These are phyloP conservation scores for Cetraspora pellucida DNA, from an alignment of 192 early-diverging fungal species.

Conservation along the genomic window DNA sequence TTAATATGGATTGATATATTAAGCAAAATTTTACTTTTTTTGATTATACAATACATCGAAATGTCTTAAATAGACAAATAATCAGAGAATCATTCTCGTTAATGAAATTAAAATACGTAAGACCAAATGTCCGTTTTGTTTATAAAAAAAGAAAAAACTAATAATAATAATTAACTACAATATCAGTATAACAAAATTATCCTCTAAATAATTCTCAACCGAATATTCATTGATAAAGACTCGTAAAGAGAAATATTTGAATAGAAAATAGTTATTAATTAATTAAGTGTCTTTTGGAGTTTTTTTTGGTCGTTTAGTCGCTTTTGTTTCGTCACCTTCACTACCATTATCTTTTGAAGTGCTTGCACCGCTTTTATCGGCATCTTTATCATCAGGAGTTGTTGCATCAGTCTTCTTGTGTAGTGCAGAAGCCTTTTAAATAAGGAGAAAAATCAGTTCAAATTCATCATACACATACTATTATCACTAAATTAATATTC, in stretches of 20 bases:
- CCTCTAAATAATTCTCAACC: too few relatives aligned
- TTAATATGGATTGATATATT: too few relatives aligned
- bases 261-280: not conserved
- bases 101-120: too few relatives aligned
- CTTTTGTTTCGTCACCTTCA: slow-evolving; percentile 26
- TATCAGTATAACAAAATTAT: too few relatives aligned
- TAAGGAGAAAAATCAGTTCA: not conserved
- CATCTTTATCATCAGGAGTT: slow-evolving; percentile 39
- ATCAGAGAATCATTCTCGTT: too few relatives aligned
- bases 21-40: too few relatives aligned
- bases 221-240: too few relatives aligned
- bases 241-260: not conserved
- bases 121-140: too few relatives aligned
- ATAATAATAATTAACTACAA: too few relatives aligned
- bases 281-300: slow-evolving; percentile 6
- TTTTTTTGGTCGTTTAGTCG: slow-evolving; percentile 8
- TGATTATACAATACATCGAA: too few relatives aligned
- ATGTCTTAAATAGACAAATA: too few relatives aligned
- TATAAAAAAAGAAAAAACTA: too few relatives aligned
- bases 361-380: not conserved
- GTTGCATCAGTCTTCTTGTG: slow-evolving; percentile 50
- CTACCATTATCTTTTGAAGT: slow-evolving; percentile 1
- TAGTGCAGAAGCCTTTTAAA: slow-evolving; percentile 29
- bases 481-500: not conserved
- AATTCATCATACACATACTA: not conserved